Evolutionary conservation across 306 rosid genomes (phyloP).

Genomic region (Carpinus fangiana): DNA sequence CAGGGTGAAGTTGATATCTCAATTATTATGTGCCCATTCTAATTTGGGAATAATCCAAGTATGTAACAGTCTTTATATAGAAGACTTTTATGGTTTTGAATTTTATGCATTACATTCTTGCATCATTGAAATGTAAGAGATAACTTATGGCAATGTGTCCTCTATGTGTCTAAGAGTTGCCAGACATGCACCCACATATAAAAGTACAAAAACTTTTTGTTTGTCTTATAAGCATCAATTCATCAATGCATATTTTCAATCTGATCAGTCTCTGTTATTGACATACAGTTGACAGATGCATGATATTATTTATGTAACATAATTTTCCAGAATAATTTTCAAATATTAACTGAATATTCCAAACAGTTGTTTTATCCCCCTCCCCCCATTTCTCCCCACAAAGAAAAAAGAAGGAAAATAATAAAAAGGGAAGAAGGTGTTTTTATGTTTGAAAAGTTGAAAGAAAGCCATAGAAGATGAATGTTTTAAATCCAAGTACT

Average conservation of each 20-base stretch:
- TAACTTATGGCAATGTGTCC: no score
- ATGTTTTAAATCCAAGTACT: constrained; percentile 15
- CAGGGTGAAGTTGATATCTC: neutral
- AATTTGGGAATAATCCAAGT: neutral
- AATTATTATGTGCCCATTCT: neutral
- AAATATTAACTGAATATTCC: neutral
- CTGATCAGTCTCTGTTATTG: neutral
- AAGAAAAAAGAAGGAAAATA: neutral
- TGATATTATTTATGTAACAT: neutral
- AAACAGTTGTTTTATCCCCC: neutral
- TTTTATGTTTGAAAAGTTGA: constrained; percentile 6
- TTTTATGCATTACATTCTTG: neutral
- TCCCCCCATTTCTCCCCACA: neutral
- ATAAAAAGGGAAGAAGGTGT: neutral
- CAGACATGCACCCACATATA: neutral
- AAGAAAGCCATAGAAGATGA: constrained; percentile 6
- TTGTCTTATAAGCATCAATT: neutral
- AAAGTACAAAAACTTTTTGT: neutral
- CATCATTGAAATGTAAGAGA: neutral
- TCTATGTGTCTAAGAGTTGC: neutral
- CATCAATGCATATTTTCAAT: constrained; percentile 1
- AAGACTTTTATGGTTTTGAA: neutral
- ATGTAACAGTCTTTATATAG: neutral
- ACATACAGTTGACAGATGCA: constrained; percentile 7
- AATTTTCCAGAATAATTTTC: neutral